Base-by-base conservation (phyloP, 106 monocot genomes). In the Dioscorea dumetorum region DNA sequence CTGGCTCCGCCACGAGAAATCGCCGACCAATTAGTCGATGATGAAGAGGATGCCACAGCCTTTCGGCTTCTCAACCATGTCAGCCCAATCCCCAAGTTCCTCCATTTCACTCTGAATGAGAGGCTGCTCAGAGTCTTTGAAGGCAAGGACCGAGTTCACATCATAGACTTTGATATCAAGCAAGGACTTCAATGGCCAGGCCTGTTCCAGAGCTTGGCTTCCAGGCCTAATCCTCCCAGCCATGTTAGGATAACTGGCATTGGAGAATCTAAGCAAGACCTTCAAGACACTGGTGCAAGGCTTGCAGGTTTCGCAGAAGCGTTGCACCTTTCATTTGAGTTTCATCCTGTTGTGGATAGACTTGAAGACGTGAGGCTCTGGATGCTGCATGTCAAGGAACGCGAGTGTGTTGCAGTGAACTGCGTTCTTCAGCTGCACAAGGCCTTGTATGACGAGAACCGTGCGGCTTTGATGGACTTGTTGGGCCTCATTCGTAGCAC, bases 331-430 rank as follows among this genome's bases (percentile, higher is more conserved):
- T 68, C 71, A 5, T 89, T 91, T 49, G 84, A 91, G 70, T 97
- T 91, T 73, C 95, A 97, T 50, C 62, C 78, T 0, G 91, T 97
- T 4, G 86, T 91, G 5, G 95, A 97, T 56, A 33, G 80, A 41
- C 65, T 91, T 41, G 91, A 97, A 66, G 91, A 97, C 59, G 84
- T 97, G 6, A 68, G 95, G 78, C 88, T 97, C 11, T 97, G 95
- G 95, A 97, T 97, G 95, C 91, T 97, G 19, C 95, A 97, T 35
- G 91, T 91, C 24, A 97, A 89, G 71, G 74, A 80, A 53, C 70
- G 78, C 5, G 95, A 97, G 63, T 80, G 75, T 52, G 84, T 97
- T 0, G 95, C 91, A 1, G 95, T 91, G 60, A 97, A 91, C 66
- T 88, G 86, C 60, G 70, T 84, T 6, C 69, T 78, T 24, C 76